Evolutionary conservation across 768 basidiomycete genomes (phyloP).

Genomic region (Saitozyma podzolica): DNA sequence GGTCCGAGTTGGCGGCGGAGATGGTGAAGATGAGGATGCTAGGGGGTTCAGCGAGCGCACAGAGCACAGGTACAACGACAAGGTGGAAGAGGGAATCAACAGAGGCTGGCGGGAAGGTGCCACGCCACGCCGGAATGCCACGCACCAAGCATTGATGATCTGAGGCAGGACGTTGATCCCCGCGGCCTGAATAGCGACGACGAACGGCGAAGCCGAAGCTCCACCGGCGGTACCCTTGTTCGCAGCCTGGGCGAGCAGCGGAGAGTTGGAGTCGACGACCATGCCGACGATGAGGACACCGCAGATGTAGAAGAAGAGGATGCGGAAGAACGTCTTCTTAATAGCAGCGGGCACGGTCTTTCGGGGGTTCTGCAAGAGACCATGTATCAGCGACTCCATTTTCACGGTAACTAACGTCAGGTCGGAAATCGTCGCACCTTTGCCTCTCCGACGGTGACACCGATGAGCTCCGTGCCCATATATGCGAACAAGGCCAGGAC

Average conservation of each 20-base stretch:
- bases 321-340: constrained; percentile 57
- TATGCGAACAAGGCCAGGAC: constrained; percentile 36
- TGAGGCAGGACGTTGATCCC: constrained; percentile 48
- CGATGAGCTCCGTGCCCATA: constrained; percentile 37
- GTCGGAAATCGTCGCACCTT: too few relatives aligned
- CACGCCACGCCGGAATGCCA: constrained; percentile 38
- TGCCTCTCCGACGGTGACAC: constrained; percentile 39
- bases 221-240: constrained; percentile 34
- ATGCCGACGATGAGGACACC: constrained; percentile 70
- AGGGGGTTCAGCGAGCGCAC: too few relatives aligned
- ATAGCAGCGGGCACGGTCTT: constrained; percentile 45
- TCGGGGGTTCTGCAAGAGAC: constrained; percentile 26
- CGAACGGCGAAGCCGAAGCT: constrained; percentile 47
- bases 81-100: constrained; percentile 3
- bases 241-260: constrained; percentile 31
- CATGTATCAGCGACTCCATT: too few relatives aligned
- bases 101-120: too few relatives aligned
- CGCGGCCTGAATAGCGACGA: constrained; percentile 45
- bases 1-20: constrained; percentile 47
- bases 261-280: constrained; percentile 71
- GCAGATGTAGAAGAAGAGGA: constrained; percentile 75
- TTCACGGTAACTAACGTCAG: too few relatives aligned
- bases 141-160: constrained; percentile 45
- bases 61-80: constrained; percentile 53
- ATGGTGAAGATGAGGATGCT: constrained; percentile 50